Percentiles rank a stretch among this genome's conserved stretches.
phyloP scores from a whole-genome alignment of 225 moss, liverwort and hornwort species.

The Anthoceros angustus region DNA sequence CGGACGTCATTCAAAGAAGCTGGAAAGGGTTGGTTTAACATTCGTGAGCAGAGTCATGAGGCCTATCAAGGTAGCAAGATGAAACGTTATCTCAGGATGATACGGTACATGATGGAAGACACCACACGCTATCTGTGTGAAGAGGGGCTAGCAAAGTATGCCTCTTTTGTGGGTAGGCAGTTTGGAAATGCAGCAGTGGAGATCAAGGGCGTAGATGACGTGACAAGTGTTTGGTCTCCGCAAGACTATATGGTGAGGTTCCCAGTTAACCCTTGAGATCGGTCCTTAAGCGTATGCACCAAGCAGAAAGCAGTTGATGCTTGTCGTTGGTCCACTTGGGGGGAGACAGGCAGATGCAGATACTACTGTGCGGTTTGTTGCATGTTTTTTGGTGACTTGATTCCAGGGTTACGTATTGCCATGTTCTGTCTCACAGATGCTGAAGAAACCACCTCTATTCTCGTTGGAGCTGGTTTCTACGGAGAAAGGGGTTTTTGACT shows the following conservation, averaged over 20 bases:
- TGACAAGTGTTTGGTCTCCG: slow-evolving; percentile 38
- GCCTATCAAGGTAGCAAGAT: slow-evolving; percentile 84
- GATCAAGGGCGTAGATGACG: slow-evolving; percentile 42
- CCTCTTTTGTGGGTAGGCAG: slow-evolving; percentile 51
- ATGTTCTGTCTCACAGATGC: slow-evolving; percentile 38
- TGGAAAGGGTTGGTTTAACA: slow-evolving; percentile 73
- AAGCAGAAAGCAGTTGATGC: too few species aligned
- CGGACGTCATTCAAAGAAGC: slow-evolving; percentile 65
- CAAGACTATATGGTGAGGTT: slow-evolving; percentile 10
- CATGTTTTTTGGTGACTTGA: neutral
- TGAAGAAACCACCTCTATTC: slow-evolving; percentile 69
- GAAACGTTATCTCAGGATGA: slow-evolving; percentile 63
- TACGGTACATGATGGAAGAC: slow-evolving; percentile 75
- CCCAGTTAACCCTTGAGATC: too few species aligned
- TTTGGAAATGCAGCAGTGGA: slow-evolving; percentile 39
- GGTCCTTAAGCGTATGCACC: too few species aligned
- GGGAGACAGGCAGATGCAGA: neutral
- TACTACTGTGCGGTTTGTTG: neutral
- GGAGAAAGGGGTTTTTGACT: slow-evolving; percentile 51
- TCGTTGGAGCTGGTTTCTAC: slow-evolving; percentile 43
- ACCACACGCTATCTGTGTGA: slow-evolving; percentile 50
- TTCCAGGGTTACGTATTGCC: neutral
- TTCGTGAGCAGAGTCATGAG: slow-evolving; percentile 60
- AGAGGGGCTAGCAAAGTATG: slow-evolving; percentile 47
- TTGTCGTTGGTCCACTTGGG: too few species aligned